Evolutionary conservation across 768 basidiomycete genomes (phyloP).

Genomic region (Mycena amicta): DNA sequence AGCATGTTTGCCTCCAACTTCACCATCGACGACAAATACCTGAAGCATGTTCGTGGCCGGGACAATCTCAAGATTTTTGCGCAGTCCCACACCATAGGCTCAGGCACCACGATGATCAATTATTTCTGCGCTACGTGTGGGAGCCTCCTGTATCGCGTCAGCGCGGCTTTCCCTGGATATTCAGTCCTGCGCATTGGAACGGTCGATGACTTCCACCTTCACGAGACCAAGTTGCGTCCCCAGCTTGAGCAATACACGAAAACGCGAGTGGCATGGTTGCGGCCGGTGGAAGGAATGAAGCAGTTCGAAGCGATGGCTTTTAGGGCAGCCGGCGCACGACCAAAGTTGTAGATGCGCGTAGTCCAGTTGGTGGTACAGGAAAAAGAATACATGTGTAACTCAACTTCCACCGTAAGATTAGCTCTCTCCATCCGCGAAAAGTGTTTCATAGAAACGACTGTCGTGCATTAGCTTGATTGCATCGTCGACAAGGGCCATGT

Average conservation of each 20-base stretch:
- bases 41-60: background rate
- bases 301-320: background rate
- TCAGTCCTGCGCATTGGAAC: constrained; percentile 6
- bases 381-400: background rate
- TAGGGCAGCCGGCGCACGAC: background rate
- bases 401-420: background rate
- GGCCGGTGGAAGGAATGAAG: background rate
- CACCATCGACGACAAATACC: background rate
- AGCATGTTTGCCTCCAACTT: constrained; percentile 20
- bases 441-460: background rate
- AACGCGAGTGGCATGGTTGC: constrained; percentile 6
- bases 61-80: constrained; percentile 1
- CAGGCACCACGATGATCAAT: constrained; percentile 7
- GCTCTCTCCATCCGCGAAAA: background rate
- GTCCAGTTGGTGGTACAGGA: background rate
- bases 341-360: background rate
- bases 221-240: constrained; percentile 14
- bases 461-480: background rate
- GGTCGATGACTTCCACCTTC: constrained; percentile 11
- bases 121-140: constrained; percentile 12
- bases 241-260: constrained; percentile 10
- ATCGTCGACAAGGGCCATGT: background rate
- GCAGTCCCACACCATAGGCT: constrained; percentile 2
- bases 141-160: constrained; percentile 12
- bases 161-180: background rate